These are phyloP conservation scores for Solanum medicagineum DNA, from an alignment of 257 asterid genomes.

Conservation along the genomic window DNA sequence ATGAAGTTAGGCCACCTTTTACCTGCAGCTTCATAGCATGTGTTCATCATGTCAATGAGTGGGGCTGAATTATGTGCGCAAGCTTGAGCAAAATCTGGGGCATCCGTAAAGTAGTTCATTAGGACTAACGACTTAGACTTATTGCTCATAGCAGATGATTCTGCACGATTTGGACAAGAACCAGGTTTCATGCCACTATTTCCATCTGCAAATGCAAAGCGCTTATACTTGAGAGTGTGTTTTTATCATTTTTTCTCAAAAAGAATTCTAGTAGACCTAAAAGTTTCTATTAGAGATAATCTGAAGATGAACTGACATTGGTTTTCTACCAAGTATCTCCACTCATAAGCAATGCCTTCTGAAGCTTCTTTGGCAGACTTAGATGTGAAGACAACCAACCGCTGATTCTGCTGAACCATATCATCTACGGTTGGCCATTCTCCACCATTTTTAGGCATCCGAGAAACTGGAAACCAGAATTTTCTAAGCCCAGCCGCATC, in stretches of 20 bases:
- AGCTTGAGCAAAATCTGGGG: constrained; percentile 60
- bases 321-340: constrained; percentile 85
- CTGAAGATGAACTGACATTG: constrained; percentile 44
- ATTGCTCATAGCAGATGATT: constrained; percentile 57
- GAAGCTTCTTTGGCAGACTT: constrained; percentile 64
- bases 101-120: constrained; percentile 72
- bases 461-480: constrained; percentile 74
- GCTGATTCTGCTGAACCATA: constrained; percentile 64
- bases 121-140: constrained; percentile 69
- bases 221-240: neutral
- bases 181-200: constrained; percentile 66
- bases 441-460: constrained; percentile 76
- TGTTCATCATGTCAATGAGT: constrained; percentile 56
- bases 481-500: constrained; percentile 61
- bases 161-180: constrained; percentile 79
- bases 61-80: constrained; percentile 85
- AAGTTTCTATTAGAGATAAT: neutral
- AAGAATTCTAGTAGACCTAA: neutral
- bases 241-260: neutral
- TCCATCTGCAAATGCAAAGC: constrained; percentile 56
- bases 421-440: constrained; percentile 90
- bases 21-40: constrained; percentile 65
- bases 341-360: constrained; percentile 79
- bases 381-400: constrained; percentile 88
- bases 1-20: constrained; percentile 87